These are phyloP conservation scores for Alloteropsis semialata DNA, from an alignment of 176 grass and related monocot genomes.

Conservation along the genomic window DNA sequence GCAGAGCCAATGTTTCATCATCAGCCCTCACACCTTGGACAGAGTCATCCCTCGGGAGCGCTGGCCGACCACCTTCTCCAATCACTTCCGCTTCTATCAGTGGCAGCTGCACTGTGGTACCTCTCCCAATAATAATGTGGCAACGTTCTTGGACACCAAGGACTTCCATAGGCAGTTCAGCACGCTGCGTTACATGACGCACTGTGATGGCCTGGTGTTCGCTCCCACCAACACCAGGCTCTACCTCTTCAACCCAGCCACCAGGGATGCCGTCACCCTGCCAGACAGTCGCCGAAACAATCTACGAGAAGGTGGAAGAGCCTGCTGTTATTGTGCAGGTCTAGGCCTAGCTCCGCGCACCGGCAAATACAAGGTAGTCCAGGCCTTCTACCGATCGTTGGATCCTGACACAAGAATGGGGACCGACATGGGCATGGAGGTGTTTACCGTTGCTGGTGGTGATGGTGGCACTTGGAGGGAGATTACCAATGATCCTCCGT, in stretches of 20 bases:
- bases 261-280: neutral
- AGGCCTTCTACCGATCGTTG: neutral
- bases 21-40: neutral
- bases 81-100: neutral
- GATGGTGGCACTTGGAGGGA: neutral
- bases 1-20: neutral
- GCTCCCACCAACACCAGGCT: neutral
- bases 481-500: neutral
- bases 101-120: neutral
- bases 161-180: neutral
- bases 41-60: neutral
- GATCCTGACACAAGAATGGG: neutral
- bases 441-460: neutral
- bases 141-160: neutral
- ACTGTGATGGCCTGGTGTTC: neutral
- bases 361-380: neutral
- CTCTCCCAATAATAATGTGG: too few species aligned
- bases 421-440: neutral
- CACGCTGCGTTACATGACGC: neutral
- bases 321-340: neutral
- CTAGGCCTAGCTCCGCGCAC: neutral
- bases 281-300: neutral
- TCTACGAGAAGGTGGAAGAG: too few species aligned
- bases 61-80: neutral
- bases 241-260: neutral